Evolutionary conservation across 441 rosid genomes (phyloP).

Genomic region (Isatis lusitanica): DNA sequence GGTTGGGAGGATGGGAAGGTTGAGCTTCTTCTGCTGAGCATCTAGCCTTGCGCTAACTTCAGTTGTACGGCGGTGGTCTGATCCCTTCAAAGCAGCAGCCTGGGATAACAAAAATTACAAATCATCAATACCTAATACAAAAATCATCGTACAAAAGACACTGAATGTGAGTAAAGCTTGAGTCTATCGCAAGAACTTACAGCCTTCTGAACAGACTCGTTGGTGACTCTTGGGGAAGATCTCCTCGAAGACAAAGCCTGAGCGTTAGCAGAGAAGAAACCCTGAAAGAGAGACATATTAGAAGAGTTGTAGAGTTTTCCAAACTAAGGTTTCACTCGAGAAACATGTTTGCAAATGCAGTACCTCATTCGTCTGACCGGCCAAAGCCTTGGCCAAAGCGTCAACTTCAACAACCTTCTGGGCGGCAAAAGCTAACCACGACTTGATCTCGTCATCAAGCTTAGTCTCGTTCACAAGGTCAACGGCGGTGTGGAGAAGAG

Average conservation of each 20-base stretch:
- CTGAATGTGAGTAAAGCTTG: slow-evolving; percentile 7
- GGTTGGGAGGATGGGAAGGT: slow-evolving; percentile 94
- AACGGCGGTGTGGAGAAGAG: slow-evolving; percentile 95
- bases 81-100: slow-evolving; percentile 94
- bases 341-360: slow-evolving; percentile 3
- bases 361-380: slow-evolving; percentile 83
- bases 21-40: slow-evolving; percentile 96
- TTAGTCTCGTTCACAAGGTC: slow-evolving; percentile 88
- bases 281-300: slow-evolving; percentile 43
- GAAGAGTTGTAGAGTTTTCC: background rate
- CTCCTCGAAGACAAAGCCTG: slow-evolving; percentile 87
- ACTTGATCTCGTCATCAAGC: slow-evolving; percentile 80
- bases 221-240: slow-evolving; percentile 87
- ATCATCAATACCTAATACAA: background rate
- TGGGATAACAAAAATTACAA: slow-evolving; percentile 37
- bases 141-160: background rate
- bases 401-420: slow-evolving; percentile 93
- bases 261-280: slow-evolving; percentile 74
- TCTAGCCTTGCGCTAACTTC: slow-evolving; percentile 85
- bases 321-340: background rate
- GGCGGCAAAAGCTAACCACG: slow-evolving; percentile 98
- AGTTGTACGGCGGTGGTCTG: slow-evolving; percentile 87
- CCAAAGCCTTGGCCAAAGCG: slow-evolving; percentile 87
- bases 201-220: slow-evolving; percentile 93
- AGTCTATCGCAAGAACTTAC: slow-evolving; percentile 48